Base-by-base conservation (phyloP, 306 rosid genomes). In the Delonix regia region DNA sequence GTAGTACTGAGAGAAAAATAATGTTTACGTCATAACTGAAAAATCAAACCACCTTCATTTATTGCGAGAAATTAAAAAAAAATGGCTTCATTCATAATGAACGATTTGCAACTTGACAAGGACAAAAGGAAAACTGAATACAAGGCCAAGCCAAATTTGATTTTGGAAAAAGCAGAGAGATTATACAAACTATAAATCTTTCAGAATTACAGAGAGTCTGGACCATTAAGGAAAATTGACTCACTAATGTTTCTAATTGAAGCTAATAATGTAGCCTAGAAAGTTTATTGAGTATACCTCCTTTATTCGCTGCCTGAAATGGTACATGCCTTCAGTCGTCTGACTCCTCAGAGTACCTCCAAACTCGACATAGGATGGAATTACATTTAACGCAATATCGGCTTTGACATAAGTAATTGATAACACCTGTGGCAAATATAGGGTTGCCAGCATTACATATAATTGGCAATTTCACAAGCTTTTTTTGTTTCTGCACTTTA, bases 281-380 rank as follows among this genome's bases (percentile, higher is more conserved):
- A 47, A 49, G 18, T 12, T 67, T 74, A 65, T 45, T 52, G 69
- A 33, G 55, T 34, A 16, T 78, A 84, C 93, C 91, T 88, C 93
- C 44, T 90, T 90, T 72, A 92, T 64, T 68, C 90, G 77, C 71
- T 62, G 84, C 75, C 78, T 85, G 69, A 92, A 87, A 73, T 81
- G 86, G 78, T 69, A 65, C 88, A 90, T 71, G 71, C 93, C 88
- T 74, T 90, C 84, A 19, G 90, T 87, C 44, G 97, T 88, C 71
- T 78, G 91, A 82, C 94, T 85, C 86, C 94, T 87, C 53, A 92
- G 64, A 21, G 90, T 82, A 49, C 97, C 94, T 24, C 97, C 92
- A 69, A 92, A 88, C 73, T 82, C 86, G 42, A 88, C 93, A 59
- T 76, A 45, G 1, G 87, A 66, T 18, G 94, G 93, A 83, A 84